Base-by-base conservation (phyloP, 1,284 basidiomycete species). In the Coriolopsis trogii region DNA sequence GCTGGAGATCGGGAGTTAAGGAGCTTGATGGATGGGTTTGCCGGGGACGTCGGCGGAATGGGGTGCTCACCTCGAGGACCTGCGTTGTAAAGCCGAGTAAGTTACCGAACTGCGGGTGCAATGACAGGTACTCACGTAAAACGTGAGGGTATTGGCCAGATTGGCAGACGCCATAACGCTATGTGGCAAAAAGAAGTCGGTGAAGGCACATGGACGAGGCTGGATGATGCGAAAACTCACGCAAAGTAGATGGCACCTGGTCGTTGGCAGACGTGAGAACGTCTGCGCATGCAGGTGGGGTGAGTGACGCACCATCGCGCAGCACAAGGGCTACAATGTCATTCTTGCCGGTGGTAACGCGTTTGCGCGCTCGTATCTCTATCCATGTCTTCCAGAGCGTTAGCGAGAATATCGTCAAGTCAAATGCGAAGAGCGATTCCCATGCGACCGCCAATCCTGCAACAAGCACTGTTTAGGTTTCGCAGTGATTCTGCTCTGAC, bases 81-180 rank as follows among this genome's bases (percentile, higher is more conserved):
- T 49, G 46, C 42, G n/a, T 23, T 5, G 33, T 30, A 28, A 9
- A 41, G 13, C 18, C 31, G 28, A 28, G 47, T 39, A 31, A 46
- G 48, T 25, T 25, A 28, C 41, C 39, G 40, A 21, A 30, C 24
- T 26, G 10, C 23, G 8, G n/a, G 39, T 31, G 29, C 34, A 28
- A 20, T 8, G 30, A 49, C 26, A 13, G 16, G 38, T 8, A 58
- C 65, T 53, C 52, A 71, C 71, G 46, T 72, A 73, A 58, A 68
- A 69, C 12, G 69, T 67, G 25, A 71, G 36, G 21, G 59, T 64
- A 46, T 66, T 67, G 38, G 64, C 60, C 24, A 67, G 46, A 45
- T 69, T 67, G n/a, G 63, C 63, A 15, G 63, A 49, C 2, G 64
- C 67, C 70, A 73, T 72, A 29, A 68, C 61, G 6, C 71, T 73